Conservation (phyloP, 2,329 filamentous ascomycete species). For the Fusarium pseudoanthophilum region DNA sequence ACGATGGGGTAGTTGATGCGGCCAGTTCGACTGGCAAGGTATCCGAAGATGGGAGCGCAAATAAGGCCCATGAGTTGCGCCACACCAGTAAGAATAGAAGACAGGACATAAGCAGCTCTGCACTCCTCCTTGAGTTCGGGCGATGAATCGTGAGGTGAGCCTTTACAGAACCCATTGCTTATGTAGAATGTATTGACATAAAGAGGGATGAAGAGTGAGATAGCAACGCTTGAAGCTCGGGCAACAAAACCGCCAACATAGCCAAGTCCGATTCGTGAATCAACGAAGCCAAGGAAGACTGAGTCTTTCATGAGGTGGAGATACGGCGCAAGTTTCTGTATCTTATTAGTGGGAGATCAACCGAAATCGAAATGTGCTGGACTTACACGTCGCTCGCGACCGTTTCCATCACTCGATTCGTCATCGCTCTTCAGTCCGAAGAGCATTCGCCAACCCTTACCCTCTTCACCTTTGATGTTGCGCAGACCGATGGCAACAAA, state of each 20-base stretch:
- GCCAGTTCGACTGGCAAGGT: conserved; percentile 75
- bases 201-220: conserved; percentile 93
- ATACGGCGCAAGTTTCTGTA: conserved; percentile 62
- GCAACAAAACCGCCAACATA: conserved; percentile 96
- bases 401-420: conserved; percentile 31
- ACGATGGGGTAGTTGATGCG: conserved; percentile 79
- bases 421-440: conserved; percentile 54
- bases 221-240: conserved; percentile 91
- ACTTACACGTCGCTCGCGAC: conserved; percentile 44
- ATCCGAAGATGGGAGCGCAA: conserved; percentile 88
- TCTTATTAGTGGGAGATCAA: conserved; percentile 19
- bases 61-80: conserved; percentile 88
- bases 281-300: conserved; percentile 76
- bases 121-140: conserved; percentile 87
- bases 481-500: conserved; percentile 84
- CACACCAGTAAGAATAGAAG: conserved; percentile 86
- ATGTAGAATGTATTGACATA: conserved; percentile 94
- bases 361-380: not conserved
- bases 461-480: conserved; percentile 75
- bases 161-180: conserved; percentile 79
- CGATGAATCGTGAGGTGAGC: conserved; percentile 69
- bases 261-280: conserved; percentile 83
- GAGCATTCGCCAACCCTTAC: conserved; percentile 75
- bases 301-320: conserved; percentile 70
- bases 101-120: conserved; percentile 85